Evolutionary conservation across 306 rosid genomes (phyloP).

Genomic region (Erythrophleum fordii): DNA sequence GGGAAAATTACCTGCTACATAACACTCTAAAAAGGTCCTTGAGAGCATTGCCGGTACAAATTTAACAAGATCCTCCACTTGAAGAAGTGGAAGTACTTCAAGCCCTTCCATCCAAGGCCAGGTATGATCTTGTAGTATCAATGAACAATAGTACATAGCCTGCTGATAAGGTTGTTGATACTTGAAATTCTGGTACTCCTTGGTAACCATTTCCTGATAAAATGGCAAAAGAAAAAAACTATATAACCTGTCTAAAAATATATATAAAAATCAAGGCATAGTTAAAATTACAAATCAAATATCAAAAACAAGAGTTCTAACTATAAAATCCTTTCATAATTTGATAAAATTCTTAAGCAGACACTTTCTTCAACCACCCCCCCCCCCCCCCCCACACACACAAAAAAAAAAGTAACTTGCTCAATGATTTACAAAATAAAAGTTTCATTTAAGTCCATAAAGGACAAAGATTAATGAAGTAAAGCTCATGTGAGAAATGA

Average conservation of each 20-base stretch:
- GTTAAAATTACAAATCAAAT: conserved; percentile 24
- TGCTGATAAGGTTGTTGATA: conserved; percentile 93
- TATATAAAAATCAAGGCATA: conserved; percentile 5
- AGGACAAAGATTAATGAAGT: conserved; percentile 16
- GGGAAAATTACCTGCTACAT: conserved; percentile 64
- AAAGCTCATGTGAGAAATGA: conserved; percentile 26
- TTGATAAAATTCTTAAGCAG: not conserved
- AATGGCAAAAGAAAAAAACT: conserved; percentile 2
- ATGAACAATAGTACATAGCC: conserved; percentile 79
- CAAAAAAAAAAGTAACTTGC: not conserved
- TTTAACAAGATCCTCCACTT: conserved; percentile 77
- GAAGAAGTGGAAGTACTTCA: conserved; percentile 74
- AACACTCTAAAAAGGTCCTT: conserved; percentile 81
- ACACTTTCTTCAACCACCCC: not conserved
- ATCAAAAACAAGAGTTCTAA: not conserved
- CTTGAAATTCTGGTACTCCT: conserved; percentile 82
- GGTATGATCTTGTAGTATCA: conserved; percentile 71
- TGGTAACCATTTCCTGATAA: conserved; percentile 80
- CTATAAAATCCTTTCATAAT: not conserved
- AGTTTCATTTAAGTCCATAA: not conserved
- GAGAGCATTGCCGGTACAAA: conserved; percentile 87
- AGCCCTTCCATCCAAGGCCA: conserved; percentile 87
- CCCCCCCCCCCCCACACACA: too few relatives aligned
- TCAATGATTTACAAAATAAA: conserved; percentile 20
- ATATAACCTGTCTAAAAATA: conserved; percentile 10